Conservation (phyloP, 345 rosid genomes). For the Sapria himalayana region DNA sequence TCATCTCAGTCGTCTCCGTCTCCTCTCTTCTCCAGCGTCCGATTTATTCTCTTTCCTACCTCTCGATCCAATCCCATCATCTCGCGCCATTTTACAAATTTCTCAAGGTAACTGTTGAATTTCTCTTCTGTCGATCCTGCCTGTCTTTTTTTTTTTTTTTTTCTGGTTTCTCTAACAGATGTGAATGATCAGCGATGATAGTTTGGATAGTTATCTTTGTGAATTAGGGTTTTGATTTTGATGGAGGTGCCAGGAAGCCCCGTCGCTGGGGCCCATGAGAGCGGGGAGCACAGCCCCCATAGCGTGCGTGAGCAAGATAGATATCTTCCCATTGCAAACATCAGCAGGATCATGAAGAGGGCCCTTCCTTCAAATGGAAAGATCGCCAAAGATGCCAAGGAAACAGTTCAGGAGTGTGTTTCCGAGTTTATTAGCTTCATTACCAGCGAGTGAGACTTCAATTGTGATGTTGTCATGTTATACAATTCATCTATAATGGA, state of each 20-base stretch:
- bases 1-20: conserved; percentile 42
- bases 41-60: conserved; percentile 34
- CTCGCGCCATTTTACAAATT: conserved; percentile 56
- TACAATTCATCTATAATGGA: neutral
- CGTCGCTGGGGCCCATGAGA: conserved; percentile 59
- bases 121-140: neutral
- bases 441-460: conserved; percentile 32
- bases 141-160: neutral
- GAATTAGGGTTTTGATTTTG: conserved; percentile 24
- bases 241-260: conserved; percentile 43
- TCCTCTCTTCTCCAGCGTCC: conserved; percentile 82
- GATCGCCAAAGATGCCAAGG: conserved; percentile 50
- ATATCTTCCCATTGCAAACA: conserved; percentile 41
- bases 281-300: conserved; percentile 83
- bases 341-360: conserved; percentile 58
- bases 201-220: conserved; percentile 3
- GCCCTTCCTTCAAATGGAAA: conserved; percentile 44
- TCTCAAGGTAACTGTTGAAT: conserved; percentile 1
- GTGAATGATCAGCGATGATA: conserved; percentile 3
- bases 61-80: conserved; percentile 24
- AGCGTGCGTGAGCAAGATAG: conserved; percentile 55
- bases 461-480: neutral
- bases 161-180: neutral
- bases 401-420: conserved; percentile 51
- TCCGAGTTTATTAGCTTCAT: conserved; percentile 54